phyloP scores from a whole-genome alignment of 129 eudicot species.

The Calendula officinalis region DNA sequence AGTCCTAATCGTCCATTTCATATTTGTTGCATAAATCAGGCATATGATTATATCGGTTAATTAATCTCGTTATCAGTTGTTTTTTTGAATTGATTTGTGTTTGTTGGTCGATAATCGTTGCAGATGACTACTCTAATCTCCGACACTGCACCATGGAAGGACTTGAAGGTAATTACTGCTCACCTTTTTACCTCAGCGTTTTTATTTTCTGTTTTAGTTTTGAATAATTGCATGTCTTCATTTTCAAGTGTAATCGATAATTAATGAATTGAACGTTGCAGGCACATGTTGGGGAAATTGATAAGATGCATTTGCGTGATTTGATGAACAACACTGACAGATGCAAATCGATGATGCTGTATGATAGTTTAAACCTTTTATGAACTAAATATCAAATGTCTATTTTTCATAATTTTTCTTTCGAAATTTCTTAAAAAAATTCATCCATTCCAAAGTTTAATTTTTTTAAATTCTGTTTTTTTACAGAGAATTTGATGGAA shows the following conservation, averaged over 20 bases:
- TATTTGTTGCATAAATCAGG: background rate
- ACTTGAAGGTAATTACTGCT: slow-evolving; percentile 51
- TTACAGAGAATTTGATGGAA: slow-evolving; percentile 79
- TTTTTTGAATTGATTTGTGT: slow-evolving; percentile 1
- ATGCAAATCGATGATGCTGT: slow-evolving; percentile 92
- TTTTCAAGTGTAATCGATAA: background rate
- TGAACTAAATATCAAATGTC: background rate
- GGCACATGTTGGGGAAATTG: slow-evolving; percentile 84
- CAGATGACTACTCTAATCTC: slow-evolving; percentile 84
- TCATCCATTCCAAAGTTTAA: no score
- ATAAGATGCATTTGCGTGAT: slow-evolving; percentile 89
- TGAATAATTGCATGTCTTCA: slow-evolving; percentile 2
- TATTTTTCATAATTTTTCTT: background rate
- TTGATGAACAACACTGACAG: slow-evolving; percentile 70
- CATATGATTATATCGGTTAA: background rate
- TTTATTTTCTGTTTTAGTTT: background rate
- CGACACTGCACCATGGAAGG: slow-evolving; percentile 80
- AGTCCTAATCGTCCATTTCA: slow-evolving; percentile 10
- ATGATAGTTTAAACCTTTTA: slow-evolving; percentile 26
- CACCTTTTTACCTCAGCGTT: background rate
- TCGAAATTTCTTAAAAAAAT: background rate
- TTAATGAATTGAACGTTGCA: slow-evolving; percentile 25
- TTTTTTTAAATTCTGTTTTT: background rate
- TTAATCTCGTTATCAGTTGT: background rate
- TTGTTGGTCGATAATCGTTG: slow-evolving; percentile 10